These are phyloP conservation scores for Tulasnella sp. DNA, from an alignment of 768 basidiomycete genomes.

Conservation along the genomic window DNA sequence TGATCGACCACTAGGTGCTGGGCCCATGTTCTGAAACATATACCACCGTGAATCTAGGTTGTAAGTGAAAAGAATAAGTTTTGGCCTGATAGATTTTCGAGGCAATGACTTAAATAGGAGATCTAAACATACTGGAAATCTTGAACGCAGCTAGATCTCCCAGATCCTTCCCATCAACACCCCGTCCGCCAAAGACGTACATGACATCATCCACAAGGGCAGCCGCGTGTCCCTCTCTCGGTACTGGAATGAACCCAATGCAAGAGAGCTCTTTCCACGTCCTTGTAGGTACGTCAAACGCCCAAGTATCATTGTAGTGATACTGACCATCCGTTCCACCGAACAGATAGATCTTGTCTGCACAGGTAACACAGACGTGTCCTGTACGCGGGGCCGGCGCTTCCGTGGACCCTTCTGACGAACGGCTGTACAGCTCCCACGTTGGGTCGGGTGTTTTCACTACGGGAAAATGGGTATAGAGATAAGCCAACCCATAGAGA, in stretches of 20 bases:
- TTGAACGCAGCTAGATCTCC: constrained; percentile 95
- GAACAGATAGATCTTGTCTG: constrained; percentile 84
- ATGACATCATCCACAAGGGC: constrained; percentile 95
- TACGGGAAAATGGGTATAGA: constrained; percentile 26
- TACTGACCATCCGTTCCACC: constrained; percentile 98
- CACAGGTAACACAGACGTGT: constrained; percentile 75
- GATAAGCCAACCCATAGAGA: neutral
- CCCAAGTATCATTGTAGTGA: constrained; percentile 99
- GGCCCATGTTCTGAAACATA: constrained; percentile 99
- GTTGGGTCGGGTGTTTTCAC: constrained; percentile 67
- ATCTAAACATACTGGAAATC: constrained; percentile 70
- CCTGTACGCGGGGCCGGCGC: constrained; percentile 79
- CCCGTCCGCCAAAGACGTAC: constrained; percentile 94
- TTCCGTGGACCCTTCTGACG: constrained; percentile 23
- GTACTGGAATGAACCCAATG: constrained; percentile 92
- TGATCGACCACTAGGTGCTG: constrained; percentile 80
- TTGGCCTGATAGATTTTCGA: neutral
- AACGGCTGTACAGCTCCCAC: constrained; percentile 72
- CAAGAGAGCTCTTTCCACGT: constrained; percentile 89
- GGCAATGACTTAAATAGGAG: neutral
- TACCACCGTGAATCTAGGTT: constrained; percentile 99
- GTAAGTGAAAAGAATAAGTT: constrained; percentile 10
- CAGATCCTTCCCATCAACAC: constrained; percentile 93
- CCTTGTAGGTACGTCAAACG: constrained; percentile 69
- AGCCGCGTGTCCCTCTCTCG: constrained; percentile 93